Evolutionary conservation across 495 filamentous ascomycete species (phyloP).

Genomic region (Neurospora hispaniola): DNA sequence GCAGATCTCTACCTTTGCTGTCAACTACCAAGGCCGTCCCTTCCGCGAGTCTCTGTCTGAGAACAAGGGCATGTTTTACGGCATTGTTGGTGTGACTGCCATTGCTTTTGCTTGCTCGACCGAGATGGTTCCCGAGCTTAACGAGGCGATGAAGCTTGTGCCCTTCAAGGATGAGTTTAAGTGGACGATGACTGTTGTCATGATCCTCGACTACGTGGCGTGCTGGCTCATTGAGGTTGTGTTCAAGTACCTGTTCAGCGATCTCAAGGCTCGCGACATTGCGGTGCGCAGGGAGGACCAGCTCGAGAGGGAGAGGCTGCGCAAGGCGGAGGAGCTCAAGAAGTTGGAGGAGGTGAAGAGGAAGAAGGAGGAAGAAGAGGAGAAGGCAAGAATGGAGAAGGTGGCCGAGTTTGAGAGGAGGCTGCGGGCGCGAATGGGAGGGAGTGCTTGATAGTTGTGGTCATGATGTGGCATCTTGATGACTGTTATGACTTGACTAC

Average conservation of each 20-base stretch:
- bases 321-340: constrained; percentile 52
- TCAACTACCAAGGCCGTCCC: constrained; percentile 98
- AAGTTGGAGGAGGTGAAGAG: constrained; percentile 44
- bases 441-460: constrained; percentile 16
- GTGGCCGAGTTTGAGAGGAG: constrained; percentile 42
- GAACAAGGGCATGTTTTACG: constrained; percentile 97
- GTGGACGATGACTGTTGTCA: constrained; percentile 67
- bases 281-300: constrained; percentile 79
- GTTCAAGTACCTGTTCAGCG: constrained; percentile 78
- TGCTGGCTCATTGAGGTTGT: constrained; percentile 86
- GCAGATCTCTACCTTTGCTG: constrained; percentile 97
- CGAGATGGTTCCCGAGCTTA: constrained; percentile 91
- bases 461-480: constrained; percentile 11
- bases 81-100: constrained; percentile 73
- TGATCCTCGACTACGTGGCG: constrained; percentile 80
- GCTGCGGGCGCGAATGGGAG: constrained; percentile 24
- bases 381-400: constrained; percentile 22
- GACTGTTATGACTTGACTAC: background rate
- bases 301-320: constrained; percentile 58
- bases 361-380: constrained; percentile 33
- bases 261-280: constrained; percentile 91
- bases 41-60: constrained; percentile 94
- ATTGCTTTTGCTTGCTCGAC: constrained; percentile 95
- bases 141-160: constrained; percentile 84
- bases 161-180: constrained; percentile 92